Evolutionary conservation across 2,329 filamentous ascomycete species (phyloP).

Genomic region (Aspergillus terreus): DNA sequence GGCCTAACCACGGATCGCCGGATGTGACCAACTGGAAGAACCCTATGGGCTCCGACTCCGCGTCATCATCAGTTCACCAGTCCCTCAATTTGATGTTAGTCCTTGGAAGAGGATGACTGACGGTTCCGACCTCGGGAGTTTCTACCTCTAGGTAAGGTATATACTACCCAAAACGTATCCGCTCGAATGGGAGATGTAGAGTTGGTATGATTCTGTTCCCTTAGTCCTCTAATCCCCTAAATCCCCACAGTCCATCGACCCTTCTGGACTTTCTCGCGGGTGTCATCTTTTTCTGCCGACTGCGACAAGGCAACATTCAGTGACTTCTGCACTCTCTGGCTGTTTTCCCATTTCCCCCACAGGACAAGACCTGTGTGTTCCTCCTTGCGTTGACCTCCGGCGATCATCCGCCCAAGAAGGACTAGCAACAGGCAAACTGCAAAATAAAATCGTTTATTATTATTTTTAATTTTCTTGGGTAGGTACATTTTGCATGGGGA

Average conservation of each 20-base stretch:
- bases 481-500: background rate
- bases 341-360: no score
- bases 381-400: conserved; percentile 17
- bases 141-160: background rate
- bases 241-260: conserved; percentile 12
- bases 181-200: background rate
- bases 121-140: no score
- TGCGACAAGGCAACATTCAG: background rate
- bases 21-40: conserved; percentile 1
- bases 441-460: no score
- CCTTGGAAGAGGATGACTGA: no score
- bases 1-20: conserved; percentile 5
- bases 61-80: conserved; percentile 5
- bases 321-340: no score
- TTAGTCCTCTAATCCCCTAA: conserved; percentile 4
- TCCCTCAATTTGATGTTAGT: background rate
- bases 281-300: background rate
- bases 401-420: conserved; percentile 20
- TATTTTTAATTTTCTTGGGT: no score
- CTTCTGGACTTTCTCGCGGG: conserved; percentile 11
- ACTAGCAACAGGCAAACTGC: no score
- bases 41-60: conserved; percentile 3
- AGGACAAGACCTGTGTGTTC: conserved; percentile 1
- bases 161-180: background rate
- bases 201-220: background rate